A percentile compares a stretch with the other conserved stretches of the same genome.
phyloP scores from a whole-genome alignment of 495 filamentous ascomycete genomes.

The Talaromyces liani region DNA sequence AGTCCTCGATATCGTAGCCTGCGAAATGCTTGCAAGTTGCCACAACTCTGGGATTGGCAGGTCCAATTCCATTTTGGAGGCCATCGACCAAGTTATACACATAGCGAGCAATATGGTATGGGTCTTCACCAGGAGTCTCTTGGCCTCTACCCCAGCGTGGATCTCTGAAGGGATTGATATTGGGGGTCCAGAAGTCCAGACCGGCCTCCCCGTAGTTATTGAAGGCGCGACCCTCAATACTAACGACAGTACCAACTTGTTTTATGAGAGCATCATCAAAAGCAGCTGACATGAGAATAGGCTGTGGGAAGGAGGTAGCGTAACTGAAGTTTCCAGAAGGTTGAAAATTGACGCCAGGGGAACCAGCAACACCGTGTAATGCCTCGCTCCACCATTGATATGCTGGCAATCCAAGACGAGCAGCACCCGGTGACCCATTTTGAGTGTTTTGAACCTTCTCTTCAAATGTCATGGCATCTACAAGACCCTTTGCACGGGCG shows the following conservation, averaged over 20 bases:
- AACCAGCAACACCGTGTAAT: slow-evolving; percentile 45
- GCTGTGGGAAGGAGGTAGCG: slow-evolving; percentile 49
- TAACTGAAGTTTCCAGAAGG: slow-evolving; percentile 37
- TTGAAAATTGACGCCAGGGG: slow-evolving; percentile 39
- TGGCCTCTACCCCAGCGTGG: slow-evolving; percentile 48
- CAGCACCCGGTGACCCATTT: slow-evolving; percentile 38
- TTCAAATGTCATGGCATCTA: slow-evolving; percentile 22
- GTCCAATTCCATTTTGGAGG: slow-evolving; percentile 39
- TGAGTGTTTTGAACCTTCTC: slow-evolving; percentile 46
- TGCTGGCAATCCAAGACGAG: slow-evolving; percentile 39
- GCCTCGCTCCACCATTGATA: slow-evolving; percentile 44
- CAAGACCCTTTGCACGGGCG: slow-evolving; percentile 26
- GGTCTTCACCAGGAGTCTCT: slow-evolving; percentile 53
- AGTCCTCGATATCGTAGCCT: slow-evolving; percentile 52
- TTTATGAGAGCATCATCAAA: slow-evolving; percentile 48
- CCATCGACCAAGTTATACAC: slow-evolving; percentile 44
- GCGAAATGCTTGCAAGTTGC: slow-evolving; percentile 56
- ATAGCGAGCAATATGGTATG: slow-evolving; percentile 43
- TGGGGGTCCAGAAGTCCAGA: slow-evolving; percentile 54
- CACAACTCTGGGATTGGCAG: slow-evolving; percentile 37
- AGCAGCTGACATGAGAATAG: slow-evolving; percentile 45
- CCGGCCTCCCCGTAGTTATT: slow-evolving; percentile 44
- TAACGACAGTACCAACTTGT: slow-evolving; percentile 42
- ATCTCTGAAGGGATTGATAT: slow-evolving; percentile 55
- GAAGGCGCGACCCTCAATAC: slow-evolving; percentile 52